Evolutionary conservation across 768 basidiomycete genomes (phyloP), one percentile per base, ranked within the genome.

Genomic region (Pholiota conissans): DNA sequence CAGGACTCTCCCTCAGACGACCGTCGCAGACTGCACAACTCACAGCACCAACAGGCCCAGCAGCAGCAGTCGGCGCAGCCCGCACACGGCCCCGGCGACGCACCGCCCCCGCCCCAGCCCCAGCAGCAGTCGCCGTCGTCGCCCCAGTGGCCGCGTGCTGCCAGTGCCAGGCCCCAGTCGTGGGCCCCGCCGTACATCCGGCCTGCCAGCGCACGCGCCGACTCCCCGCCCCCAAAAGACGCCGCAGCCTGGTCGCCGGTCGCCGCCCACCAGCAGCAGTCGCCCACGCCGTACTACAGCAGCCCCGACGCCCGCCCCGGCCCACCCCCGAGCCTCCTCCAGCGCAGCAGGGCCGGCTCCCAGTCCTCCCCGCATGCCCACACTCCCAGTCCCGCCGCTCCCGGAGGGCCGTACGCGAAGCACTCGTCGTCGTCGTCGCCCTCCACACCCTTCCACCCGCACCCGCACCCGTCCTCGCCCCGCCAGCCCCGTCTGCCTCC

Each of bases 1-100:
- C 86, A 88, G 62, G 85, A 86, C 70, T 83, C 86, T 0, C 87
- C 87, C 49, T 86, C 86, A 0, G 85, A 86, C 63, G 81, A 81
- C 11, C 68, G 65, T 28, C 59, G 73, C 66, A 65, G 65, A 18
- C 57, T 32, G 24, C 39, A 26, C 30, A 28, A 40, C 7, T 3
- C 26, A 16, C 37, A 18, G 29, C 52, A 14, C 50, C 49, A 14
- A 35, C 53, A 55, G 27, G 3, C 53, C 28, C 53, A 55, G 26
- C 42, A 18, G 9, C 32, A 16, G 20, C 34, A n/a, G n/a, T n/a
- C 29, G 30, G 18, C 49, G 28, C 27, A 26, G 14, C 39, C 16
- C 49, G n/a, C 24, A 39, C 29, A 42, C 48, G 26, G 39, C 42
- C 2, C 40, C 52, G 2, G 11, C 55, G 47, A n/a, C 16, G 22